Evolutionary conservation across 129 eudicot species (phyloP), one percentile per base, ranked within the genome.

Genomic region (Lonicera japonica): DNA sequence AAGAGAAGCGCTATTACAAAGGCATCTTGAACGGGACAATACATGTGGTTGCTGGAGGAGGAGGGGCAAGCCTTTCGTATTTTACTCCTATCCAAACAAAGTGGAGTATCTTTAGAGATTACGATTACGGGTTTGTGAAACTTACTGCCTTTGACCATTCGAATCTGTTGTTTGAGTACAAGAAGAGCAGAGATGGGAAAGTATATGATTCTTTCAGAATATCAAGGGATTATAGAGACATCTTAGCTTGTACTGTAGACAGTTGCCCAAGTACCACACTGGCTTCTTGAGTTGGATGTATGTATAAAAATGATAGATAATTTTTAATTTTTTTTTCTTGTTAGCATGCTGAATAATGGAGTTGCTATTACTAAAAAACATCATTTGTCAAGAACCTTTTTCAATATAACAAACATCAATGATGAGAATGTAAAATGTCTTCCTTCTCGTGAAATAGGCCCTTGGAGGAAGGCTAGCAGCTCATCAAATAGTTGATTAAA

Each of bases 141-240:
- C 79, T 87, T 58, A 87, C 95, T 12, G 88, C 91, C 39, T 87
- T 64, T 71, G 67, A 87, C 65, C 88, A 83, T 64, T 81, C 90
- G 21, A 67, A 59, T 10, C 68, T 87, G 63, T 64, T 83, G 76
- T 84, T 87, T 9, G 95, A 87, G 70, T 83, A 83, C 76, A 83
- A 78, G 61, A 87, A 78, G 67, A 87, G 95, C 71, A 81, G 83
- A 2, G 79, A 83, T 34, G 90, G 91, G 8, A 58, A 79, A 61
- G 91, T 83, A 2, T 76, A 87, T 53, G 91, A 87, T 71, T 80
- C 91, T 1, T 87, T 87, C 69, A 83, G 46, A 29, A 81, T 87
- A 46, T 75, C 88, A 23, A 61, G 91, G 56, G 95, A 83, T 68
- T 81, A 83, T 65, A 83, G 76, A 65, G 91, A 87, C 59, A 75